Base-by-base conservation (phyloP, 2,329 filamentous ascomycete genomes). In the Clarireedia sp. region DNA sequence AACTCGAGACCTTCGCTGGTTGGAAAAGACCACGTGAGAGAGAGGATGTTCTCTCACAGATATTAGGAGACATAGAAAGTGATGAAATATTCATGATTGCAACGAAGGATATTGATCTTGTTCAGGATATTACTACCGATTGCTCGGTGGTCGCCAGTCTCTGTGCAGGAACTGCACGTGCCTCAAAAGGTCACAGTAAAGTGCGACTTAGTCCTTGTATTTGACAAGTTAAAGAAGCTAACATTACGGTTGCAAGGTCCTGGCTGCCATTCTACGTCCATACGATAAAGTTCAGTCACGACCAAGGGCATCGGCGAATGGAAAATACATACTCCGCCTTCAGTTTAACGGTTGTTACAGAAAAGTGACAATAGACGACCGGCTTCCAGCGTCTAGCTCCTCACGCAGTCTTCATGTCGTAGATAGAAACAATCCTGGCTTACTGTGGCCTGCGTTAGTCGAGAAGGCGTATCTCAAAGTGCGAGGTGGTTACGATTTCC, bases 391-490 rank as follows among this genome's bases (percentile, higher is more conserved):
- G 0, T 94, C 91, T 0, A 86, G 79, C 51, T 88, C 83, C 16
- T 77, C 82, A 40, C 82, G 90, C 29, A 83, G 87, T 5, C 79
- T 99, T 3, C 90, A 95, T 69, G 91, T 97, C 9, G 80, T 95
- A 46, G 92, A 97, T 65, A 81, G 90, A 37, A 85, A 85, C 43
- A 90, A 96, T 60, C 86, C 88, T 3, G 77, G 74, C n/a, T 75
- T 95, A 14, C 73, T 97, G 14, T 97, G 92, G 90, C 94, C 94
- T 5, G 90, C 92, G 2, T 76, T 99, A 4, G 75, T 97, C 16
- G 94, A 99, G 69, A 99, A 99, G 68, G 94, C 94, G 0, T 99
- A 99, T 64, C 75, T 99, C 1, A 99, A 97, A 73, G 83, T 97
- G 10, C 82, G 92, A 55, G 94, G 94, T 26, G 94, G 94, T 36